Percentiles rank a stretch among this genome's conserved stretches.
phyloP scores from a whole-genome alignment of 306 rosid genomes.

The Prunus persica region Prunus_persica_NCBIv2 NC_034014.1:27200501-27201000 shows the following conservation, averaged over 20 bases:
- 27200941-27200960: constrained; percentile 99
- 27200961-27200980: constrained; percentile 11
- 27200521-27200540: constrained; percentile 34
- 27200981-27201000: neutral
- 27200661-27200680: constrained; percentile 34
- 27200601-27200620: constrained; percentile 63
- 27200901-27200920: constrained; percentile 85
- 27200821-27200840: constrained; percentile 47
- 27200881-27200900: constrained; percentile 98
- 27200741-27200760: constrained; percentile 33
- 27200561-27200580: constrained; percentile 32
- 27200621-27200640: constrained; percentile 52
- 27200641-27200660: constrained; percentile 53
- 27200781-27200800: constrained; percentile 41
- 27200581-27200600: constrained; percentile 92
- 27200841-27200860: constrained; percentile 86
- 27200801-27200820: constrained; percentile 42
- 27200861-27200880: constrained; percentile 95
- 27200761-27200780: constrained; percentile 41
- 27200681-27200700: constrained; percentile 33
- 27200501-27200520: constrained; percentile 31
- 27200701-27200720: constrained; percentile 28
- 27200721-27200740: constrained; percentile 19
- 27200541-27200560: constrained; percentile 37
- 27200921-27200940: constrained; percentile 95